phyloP scores from a whole-genome alignment of 768 basidiomycete genomes.

The Pleurotus giganteus region DNA sequence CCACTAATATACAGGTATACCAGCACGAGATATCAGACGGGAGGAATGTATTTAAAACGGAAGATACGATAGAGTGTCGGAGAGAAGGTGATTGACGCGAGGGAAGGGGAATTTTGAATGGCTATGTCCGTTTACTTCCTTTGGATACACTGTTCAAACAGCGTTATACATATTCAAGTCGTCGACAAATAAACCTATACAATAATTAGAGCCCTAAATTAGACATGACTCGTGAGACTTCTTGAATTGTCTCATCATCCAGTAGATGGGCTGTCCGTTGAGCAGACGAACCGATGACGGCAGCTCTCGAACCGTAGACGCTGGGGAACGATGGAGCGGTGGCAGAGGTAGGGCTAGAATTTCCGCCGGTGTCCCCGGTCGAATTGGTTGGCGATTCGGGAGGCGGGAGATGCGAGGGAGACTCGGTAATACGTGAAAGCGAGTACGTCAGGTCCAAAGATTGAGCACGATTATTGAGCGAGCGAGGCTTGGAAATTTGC shows the following conservation, averaged over 20 bases:
- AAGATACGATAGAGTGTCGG: constrained; percentile 8
- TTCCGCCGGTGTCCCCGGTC: constrained; percentile 68
- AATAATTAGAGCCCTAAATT: constrained; percentile 59
- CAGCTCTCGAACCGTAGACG: constrained; percentile 61
- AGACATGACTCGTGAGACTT: constrained; percentile 76
- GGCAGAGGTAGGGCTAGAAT: constrained; percentile 76
- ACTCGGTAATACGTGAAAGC: constrained; percentile 77
- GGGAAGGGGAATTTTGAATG: constrained; percentile 23
- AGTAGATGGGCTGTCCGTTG: constrained; percentile 39
- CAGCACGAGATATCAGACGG: constrained; percentile 29
- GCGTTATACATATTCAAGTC: neutral
- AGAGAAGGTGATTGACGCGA: constrained; percentile 13
- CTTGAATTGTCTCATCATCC: constrained; percentile 63
- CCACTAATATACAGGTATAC: constrained; percentile 29
- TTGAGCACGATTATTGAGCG: constrained; percentile 83
- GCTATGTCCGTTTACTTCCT: constrained; percentile 10
- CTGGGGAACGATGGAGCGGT: constrained; percentile 84
- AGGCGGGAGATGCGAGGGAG: constrained; percentile 54
- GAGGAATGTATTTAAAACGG: constrained; percentile 11
- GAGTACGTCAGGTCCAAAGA: constrained; percentile 87
- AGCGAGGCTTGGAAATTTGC: constrained; percentile 72
- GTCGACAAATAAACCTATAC: neutral
- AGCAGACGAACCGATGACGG: constrained; percentile 41
- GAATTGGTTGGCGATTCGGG: constrained; percentile 84
- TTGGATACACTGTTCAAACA: constrained; percentile 10